Conservation (phyloP, 179 eudicot species). For the Silene coronaria region DNA sequence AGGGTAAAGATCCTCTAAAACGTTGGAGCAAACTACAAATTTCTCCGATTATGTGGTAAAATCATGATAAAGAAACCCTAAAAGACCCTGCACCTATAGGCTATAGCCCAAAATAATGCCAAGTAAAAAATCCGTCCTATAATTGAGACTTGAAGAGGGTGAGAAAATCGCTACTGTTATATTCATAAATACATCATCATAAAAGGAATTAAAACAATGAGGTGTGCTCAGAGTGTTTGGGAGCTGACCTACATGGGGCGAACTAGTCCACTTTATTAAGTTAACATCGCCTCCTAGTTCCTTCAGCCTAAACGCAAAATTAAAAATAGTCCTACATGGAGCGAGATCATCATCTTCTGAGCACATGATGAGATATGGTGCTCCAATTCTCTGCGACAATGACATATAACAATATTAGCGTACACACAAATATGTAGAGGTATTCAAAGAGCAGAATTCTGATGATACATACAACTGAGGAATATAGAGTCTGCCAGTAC, state of each 20-base stretch:
- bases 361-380: slow-evolving; percentile 86
- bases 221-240: slow-evolving; percentile 22
- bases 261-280: slow-evolving; percentile 79
- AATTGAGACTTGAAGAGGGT: neutral
- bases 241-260: slow-evolving; percentile 81
- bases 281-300: slow-evolving; percentile 82
- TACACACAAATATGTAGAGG: neutral
- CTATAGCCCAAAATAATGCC: too few relatives aligned
- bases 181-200: neutral
- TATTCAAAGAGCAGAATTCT: neutral
- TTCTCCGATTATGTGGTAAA: too few relatives aligned
- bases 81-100: too few relatives aligned
- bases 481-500: slow-evolving; percentile 91
- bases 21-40: too few relatives aligned
- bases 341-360: slow-evolving; percentile 94
- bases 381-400: slow-evolving; percentile 56
- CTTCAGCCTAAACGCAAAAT: slow-evolving; percentile 60
- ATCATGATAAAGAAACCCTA: too few relatives aligned
- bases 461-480: slow-evolving; percentile 66
- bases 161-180: neutral
- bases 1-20: too few relatives aligned
- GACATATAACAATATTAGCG: neutral
- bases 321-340: slow-evolving; percentile 57
- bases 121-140: too few relatives aligned
- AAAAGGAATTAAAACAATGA: neutral